phyloP scores from a whole-genome alignment of 805 yeast genomes.

The Candida ponderosae region DNA sequence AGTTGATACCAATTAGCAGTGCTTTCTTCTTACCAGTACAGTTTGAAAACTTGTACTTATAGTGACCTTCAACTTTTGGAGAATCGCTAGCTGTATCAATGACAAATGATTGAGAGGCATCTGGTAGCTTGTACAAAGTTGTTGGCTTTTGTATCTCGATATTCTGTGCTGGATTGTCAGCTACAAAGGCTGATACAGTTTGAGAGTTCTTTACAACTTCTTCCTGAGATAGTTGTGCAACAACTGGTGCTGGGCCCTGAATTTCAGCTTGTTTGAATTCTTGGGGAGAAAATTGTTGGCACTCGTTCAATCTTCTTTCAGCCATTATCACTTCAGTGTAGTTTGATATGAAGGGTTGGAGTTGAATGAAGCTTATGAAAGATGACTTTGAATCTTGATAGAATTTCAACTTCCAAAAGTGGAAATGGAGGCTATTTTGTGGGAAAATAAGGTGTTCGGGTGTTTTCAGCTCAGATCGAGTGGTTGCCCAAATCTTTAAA shows the following conservation, averaged over 20 bases:
- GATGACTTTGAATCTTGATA: no score
- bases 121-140: background rate
- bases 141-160: background rate
- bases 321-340: background rate
- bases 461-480: no score
- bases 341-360: background rate
- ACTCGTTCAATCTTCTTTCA: background rate
- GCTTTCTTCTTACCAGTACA: constrained; percentile 74
- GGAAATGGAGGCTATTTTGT: no score
- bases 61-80: constrained; percentile 3
- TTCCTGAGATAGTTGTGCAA: background rate
- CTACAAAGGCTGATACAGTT: background rate
- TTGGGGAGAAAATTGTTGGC: background rate
- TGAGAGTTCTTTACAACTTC: background rate
- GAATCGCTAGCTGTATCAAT: constrained; percentile 6
- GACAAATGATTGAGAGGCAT: background rate
- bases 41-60: constrained; percentile 51
- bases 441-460: no score
- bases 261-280: background rate
- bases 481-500: no score
- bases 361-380: no score
- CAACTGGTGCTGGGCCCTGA: background rate
- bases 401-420: no score
- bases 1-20: constrained; percentile 69
- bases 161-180: background rate